phyloP scores from a whole-genome alignment of 1,284 basidiomycete species.

The Papiliotrema flavescens region DNA sequence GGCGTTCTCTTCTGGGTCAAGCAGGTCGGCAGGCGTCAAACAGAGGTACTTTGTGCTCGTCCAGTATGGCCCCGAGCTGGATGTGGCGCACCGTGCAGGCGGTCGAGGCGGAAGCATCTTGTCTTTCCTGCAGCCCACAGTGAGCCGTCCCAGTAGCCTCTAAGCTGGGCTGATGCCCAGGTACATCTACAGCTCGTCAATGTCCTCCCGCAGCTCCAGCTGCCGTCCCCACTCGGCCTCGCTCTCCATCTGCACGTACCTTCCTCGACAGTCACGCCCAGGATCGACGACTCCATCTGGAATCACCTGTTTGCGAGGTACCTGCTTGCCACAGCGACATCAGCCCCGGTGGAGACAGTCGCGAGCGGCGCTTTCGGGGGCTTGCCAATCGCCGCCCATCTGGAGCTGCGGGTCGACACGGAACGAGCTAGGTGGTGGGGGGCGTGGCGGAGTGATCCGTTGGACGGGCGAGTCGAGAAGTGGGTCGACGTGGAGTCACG shows the following conservation, averaged over 20 bases:
- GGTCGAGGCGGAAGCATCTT: background rate
- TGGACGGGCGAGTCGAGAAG: too few relatives aligned
- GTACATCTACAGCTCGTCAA: conserved; percentile 2
- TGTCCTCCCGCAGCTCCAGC: background rate
- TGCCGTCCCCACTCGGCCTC: conserved; percentile 1
- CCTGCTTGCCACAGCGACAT: background rate
- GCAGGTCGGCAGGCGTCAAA: background rate
- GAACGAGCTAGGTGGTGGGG: background rate
- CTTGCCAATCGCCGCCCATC: too few relatives aligned
- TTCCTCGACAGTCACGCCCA: background rate
- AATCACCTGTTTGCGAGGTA: background rate
- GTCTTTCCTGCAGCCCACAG: background rate
- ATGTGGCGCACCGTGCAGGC: background rate
- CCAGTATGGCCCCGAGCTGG: conserved; percentile 1
- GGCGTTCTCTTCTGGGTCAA: too few relatives aligned
- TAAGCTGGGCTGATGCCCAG: background rate
- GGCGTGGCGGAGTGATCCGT: background rate
- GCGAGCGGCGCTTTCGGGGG: too few relatives aligned
- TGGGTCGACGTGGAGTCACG: too few relatives aligned
- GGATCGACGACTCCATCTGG: background rate
- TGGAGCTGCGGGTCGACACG: too few relatives aligned
- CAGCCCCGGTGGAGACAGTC: too few relatives aligned
- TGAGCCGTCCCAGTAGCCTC: background rate
- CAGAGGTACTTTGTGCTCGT: background rate
- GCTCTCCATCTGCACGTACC: background rate